Percentiles rank a stretch among this genome's conserved stretches.
Conservation (phyloP, 441 rosid genomes). For the Brassica balearica region DNA sequence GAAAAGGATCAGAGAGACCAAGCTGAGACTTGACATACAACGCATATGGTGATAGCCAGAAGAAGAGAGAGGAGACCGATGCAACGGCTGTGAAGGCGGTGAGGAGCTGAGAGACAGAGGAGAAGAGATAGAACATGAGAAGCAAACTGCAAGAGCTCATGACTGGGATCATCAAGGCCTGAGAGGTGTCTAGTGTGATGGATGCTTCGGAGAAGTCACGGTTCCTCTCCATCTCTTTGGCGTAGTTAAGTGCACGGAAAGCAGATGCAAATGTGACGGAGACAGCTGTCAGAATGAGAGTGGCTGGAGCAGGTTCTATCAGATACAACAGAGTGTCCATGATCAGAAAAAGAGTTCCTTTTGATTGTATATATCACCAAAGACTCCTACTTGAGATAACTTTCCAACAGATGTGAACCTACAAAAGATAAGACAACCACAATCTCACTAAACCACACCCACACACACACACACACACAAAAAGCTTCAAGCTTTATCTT, state of each 20-base stretch:
- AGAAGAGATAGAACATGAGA: conserved; percentile 90
- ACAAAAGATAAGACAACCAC: conserved; percentile 3
- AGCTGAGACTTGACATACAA: conserved; percentile 62
- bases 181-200: conserved; percentile 83
- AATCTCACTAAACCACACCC: background rate
- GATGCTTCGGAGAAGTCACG: conserved; percentile 87
- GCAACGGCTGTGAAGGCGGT: conserved; percentile 93
- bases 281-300: conserved; percentile 86
- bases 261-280: conserved; percentile 91
- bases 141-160: conserved; percentile 99
- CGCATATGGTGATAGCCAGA: conserved; percentile 72
- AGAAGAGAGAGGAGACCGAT: conserved; percentile 87
- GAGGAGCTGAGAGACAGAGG: conserved; percentile 88
- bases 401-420: conserved; percentile 11
- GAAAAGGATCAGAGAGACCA: conserved; percentile 83
- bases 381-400: conserved; percentile 6
- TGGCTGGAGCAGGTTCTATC: conserved; percentile 89
- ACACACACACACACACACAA: too few species aligned
- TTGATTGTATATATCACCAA: conserved; percentile 16
- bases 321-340: conserved; percentile 87
- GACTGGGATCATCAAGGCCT: conserved; percentile 91
- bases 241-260: conserved; percentile 87
- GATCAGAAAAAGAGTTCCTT: conserved; percentile 31
- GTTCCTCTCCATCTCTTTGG: conserved; percentile 95
- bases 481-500: background rate